phyloP scores from a whole-genome alignment of 805 yeast genomes.

The Jamesozyma piceae region DNA sequence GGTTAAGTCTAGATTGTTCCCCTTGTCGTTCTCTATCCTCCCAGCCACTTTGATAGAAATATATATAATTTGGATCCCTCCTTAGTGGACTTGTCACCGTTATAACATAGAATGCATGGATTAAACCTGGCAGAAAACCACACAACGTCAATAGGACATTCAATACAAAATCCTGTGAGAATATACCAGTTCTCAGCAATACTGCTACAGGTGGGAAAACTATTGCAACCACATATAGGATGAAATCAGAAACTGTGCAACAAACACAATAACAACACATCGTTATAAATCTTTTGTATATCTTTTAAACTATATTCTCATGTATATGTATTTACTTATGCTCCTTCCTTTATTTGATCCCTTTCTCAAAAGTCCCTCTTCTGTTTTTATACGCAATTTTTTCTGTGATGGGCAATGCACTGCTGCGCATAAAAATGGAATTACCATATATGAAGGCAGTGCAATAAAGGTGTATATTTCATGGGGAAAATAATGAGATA shows the following conservation, averaged over 20 bases:
- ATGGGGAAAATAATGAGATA: no score
- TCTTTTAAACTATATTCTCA: no score
- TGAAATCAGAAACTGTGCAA: slow-evolving; percentile 38
- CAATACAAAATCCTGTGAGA: slow-evolving; percentile 45
- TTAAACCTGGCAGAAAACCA: slow-evolving; percentile 69
- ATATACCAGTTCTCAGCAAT: slow-evolving; percentile 52
- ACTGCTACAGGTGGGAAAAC: slow-evolving; percentile 72
- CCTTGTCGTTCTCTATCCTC: slow-evolving; percentile 18
- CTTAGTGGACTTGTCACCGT: slow-evolving; percentile 26
- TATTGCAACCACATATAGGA: slow-evolving; percentile 50
- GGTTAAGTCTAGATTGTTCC: slow-evolving; percentile 1
- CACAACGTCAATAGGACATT: slow-evolving; percentile 59
- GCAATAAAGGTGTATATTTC: no score
- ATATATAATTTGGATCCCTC: slow-evolving; percentile 16
- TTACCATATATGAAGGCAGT: no score
- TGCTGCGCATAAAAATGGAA: no score
- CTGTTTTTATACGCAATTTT: no score
- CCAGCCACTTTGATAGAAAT: slow-evolving; percentile 29
- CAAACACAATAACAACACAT: slow-evolving; percentile 15
- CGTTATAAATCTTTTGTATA: no score
- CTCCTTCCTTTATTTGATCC: background rate
- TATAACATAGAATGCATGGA: slow-evolving; percentile 52
- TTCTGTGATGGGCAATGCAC: no score
- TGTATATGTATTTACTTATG: background rate
- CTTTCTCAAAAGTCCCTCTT: background rate